Evolutionary conservation across 2,329 filamentous ascomycete genomes (phyloP), one percentile per base, ranked within the genome.

Genomic region (Colletotrichum tofieldiae): DNA sequence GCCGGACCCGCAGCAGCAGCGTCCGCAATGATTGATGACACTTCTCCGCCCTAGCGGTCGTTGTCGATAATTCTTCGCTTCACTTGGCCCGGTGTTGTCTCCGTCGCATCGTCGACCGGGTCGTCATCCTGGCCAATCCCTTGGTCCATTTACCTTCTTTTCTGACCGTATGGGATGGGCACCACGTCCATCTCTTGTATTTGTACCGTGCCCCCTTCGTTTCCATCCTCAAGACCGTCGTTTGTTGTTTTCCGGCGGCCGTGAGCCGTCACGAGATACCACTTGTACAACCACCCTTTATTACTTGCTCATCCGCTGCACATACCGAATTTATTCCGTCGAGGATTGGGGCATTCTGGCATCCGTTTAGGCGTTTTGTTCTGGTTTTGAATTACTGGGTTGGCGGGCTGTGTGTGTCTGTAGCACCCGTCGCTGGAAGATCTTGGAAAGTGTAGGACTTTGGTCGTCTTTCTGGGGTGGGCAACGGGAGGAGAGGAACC

Each of bases 1-100:
- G 79, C 86, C 87, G 32, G 86, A 86, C 75, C 65, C 65, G 65
- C 84, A 74, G 47, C 79, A 75, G 59, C 79, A 74, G 73, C 76
- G 75, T 60, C 72, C 76, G 37, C 75, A 77, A 73, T 81, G 76
- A 74, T 47, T 52, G 29, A 63, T 47, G 75, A 70, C 63, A 32
- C 54, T n/a, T 43, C 32, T 54, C 65, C 51, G 64, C 64, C 69
- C 49, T 32, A 32, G 67, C 67, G 55, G 69, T 63, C 43, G 65
- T 72, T 55, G 69, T 68, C 69, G 65, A 68, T 72, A 68, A 63
- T 72, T 58, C 43, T 72, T 72, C 69, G 43, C 65, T 63, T 68
- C 65, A 23, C 32, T 32, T 32, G 65, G 51, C 58, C 65, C 65
- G 43, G 69, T 32, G 43, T 39, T 26, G 18, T 41, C 58, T 72